These are phyloP conservation scores for Ganoderma multipileum DNA, from an alignment of 1,284 basidiomycete genomes.

Conservation along the genomic window DNA sequence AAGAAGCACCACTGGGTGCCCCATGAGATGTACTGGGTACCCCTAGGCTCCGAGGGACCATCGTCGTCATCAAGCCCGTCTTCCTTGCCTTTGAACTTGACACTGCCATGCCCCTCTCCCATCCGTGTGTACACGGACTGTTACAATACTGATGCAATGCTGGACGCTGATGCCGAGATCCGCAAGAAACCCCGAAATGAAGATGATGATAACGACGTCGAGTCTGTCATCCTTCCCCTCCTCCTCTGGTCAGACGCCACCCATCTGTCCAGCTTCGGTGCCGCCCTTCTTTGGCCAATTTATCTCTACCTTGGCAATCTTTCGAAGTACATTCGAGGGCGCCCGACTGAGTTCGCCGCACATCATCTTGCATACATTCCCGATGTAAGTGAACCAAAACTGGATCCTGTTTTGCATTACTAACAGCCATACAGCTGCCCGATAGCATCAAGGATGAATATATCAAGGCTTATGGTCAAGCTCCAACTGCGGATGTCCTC, in stretches of 20 bases:
- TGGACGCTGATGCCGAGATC: not conserved
- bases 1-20: not conserved
- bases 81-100: not conserved
- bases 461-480: conserved; percentile 17
- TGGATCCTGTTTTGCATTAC: no score
- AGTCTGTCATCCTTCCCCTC: conserved; percentile 25
- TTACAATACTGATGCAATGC: not conserved
- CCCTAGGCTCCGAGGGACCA: not conserved
- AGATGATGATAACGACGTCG: conserved; percentile 21
- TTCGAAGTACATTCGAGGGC: conserved; percentile 33
- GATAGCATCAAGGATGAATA: conserved; percentile 39
- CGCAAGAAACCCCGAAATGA: not conserved
- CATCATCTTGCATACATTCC: conserved; percentile 42
- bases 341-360: conserved; percentile 20
- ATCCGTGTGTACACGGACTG: conserved; percentile 1
- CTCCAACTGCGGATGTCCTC: conserved; percentile 24
- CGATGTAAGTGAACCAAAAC: conserved; percentile 34
- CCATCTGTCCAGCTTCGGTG: conserved; percentile 28
- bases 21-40: not conserved
- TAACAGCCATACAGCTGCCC: conserved; percentile 30
- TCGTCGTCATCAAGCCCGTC: not conserved
- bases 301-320: conserved; percentile 29
- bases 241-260: conserved; percentile 31
- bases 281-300: conserved; percentile 17
- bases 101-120: not conserved